Evolutionary conservation across 2,329 filamentous ascomycete species (phyloP), one percentile per base, ranked within the genome.

Genomic region (Microdochium trichocladiopsis): DNA sequence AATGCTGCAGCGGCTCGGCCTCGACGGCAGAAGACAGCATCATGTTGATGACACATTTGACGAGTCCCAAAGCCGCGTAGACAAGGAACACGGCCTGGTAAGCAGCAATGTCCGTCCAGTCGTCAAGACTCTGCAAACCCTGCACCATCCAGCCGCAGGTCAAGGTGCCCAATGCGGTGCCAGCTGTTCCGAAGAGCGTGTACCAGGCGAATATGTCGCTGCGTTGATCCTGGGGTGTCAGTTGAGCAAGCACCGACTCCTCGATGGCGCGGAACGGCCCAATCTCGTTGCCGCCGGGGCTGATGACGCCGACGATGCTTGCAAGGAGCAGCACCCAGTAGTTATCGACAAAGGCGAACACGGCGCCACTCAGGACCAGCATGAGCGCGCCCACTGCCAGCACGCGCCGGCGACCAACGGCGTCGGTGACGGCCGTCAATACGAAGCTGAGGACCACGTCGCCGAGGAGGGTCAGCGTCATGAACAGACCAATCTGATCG

Each of bases 171-270:
- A 78, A 68, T 0, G 84, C 83, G 1, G 76, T 73, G 1, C 84
- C 84, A 1, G 80, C 75, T 0, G 72, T 77, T 9, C 83, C 83
- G 1, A 73, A 63, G 9, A 83, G 68, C 2, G 70, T 76, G 59
- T 83, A 83, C 80, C 80, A 83, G 3, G 80, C 79, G 54, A 78
- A 83, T 23, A 83, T 70, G 57, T 83, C 78, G 51, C 73, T 70
- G 45, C 78, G 64, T 2, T 68, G 65, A 2, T 66, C 63, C 5
- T 68, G 53, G 1, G 63, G 60, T 1, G 76, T 79, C 3, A 83
- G 67, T 33, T 82, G 78, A 5, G 79, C 78, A 1, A 83, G 64
- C 4, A 75, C 73, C 4, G 76, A 79, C 65, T 83, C 79, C 59
- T 83, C 80, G 24, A 83, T 71, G 31, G 80, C 79, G 41, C 78